These are phyloP conservation scores for Fusarium penzigii DNA, from an alignment of 2,329 filamentous ascomycete species.

Conservation along the genomic window DNA sequence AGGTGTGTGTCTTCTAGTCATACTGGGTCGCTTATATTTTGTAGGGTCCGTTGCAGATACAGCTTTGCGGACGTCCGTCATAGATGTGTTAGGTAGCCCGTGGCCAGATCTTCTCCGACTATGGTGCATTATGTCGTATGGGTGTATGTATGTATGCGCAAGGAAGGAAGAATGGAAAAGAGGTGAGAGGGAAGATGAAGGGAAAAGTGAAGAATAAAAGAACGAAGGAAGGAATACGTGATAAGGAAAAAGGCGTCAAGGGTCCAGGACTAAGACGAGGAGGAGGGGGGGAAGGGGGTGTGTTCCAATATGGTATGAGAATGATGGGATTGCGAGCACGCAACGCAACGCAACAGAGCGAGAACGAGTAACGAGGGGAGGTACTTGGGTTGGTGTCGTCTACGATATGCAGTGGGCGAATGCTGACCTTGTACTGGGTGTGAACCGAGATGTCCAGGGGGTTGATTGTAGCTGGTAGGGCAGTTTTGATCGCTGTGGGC, in stretches of 20 bases:
- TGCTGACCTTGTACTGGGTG: conserved; percentile 9
- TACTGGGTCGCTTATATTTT: conserved; percentile 49
- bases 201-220: conserved; percentile 12
- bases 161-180: conserved; percentile 4
- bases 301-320: conserved; percentile 24
- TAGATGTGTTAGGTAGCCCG: conserved; percentile 52
- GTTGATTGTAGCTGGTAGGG: conserved; percentile 5
- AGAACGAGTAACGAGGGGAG: conserved; percentile 19
- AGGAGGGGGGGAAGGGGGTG: conserved; percentile 13
- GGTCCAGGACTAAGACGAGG: conserved; percentile 3
- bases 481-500: conserved; percentile 13
- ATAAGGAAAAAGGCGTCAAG: conserved; percentile 9
- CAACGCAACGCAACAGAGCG: not conserved
- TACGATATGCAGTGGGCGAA: conserved; percentile 22
- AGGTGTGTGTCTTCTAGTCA: conserved; percentile 47
- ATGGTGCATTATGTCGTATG: conserved; percentile 50
- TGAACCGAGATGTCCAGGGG: not conserved
- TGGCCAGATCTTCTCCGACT: conserved; percentile 59
- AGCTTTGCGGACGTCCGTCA: conserved; percentile 56
- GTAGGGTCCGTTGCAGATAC: conserved; percentile 47
- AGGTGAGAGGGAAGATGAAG: not conserved
- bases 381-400: conserved; percentile 17
- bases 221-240: not conserved
- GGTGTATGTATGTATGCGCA: not conserved
- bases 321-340: conserved; percentile 6